These are phyloP conservation scores for Lasiosphaeria hispida DNA, from an alignment of 495 filamentous ascomycete species.

Conservation along the genomic window DNA sequence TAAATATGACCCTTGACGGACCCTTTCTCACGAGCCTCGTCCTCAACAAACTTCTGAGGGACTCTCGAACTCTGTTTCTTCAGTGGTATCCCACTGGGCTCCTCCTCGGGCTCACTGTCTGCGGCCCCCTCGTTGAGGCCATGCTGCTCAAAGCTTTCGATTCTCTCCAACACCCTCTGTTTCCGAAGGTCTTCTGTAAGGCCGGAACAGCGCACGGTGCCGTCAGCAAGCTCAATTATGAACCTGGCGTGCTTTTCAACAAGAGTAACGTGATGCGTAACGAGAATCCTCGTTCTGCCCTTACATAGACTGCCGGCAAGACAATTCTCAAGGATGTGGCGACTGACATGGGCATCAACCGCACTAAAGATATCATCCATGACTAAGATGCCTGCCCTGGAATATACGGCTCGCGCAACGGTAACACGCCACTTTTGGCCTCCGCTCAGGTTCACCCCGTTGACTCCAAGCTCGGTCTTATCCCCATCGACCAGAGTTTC, in stretches of 20 bases:
- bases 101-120: constrained; percentile 26
- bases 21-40: constrained; percentile 63
- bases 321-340: constrained; percentile 10
- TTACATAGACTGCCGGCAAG: constrained; percentile 12
- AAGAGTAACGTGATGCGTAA: constrained; percentile 35
- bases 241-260: constrained; percentile 63
- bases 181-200: constrained; percentile 50
- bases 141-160: constrained; percentile 50
- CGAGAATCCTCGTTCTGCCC: constrained; percentile 19
- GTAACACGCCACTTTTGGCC: constrained; percentile 83
- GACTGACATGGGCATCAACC: constrained; percentile 51
- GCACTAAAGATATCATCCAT: constrained; percentile 82
- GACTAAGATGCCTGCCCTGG: constrained; percentile 77
- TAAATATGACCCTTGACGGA: constrained; percentile 60
- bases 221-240: constrained; percentile 62
- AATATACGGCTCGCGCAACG: constrained; percentile 80
- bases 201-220: constrained; percentile 56
- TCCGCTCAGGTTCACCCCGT: constrained; percentile 80
- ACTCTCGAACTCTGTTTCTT: constrained; percentile 35
- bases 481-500: constrained; percentile 77
- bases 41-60: constrained; percentile 63
- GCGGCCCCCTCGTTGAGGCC: not conserved
- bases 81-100: constrained; percentile 30
- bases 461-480: constrained; percentile 79
- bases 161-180: constrained; percentile 49